Evolutionary conservation across 345 rosid species (phyloP).

Genomic region (Chamaenerion angustifolium): DNA sequence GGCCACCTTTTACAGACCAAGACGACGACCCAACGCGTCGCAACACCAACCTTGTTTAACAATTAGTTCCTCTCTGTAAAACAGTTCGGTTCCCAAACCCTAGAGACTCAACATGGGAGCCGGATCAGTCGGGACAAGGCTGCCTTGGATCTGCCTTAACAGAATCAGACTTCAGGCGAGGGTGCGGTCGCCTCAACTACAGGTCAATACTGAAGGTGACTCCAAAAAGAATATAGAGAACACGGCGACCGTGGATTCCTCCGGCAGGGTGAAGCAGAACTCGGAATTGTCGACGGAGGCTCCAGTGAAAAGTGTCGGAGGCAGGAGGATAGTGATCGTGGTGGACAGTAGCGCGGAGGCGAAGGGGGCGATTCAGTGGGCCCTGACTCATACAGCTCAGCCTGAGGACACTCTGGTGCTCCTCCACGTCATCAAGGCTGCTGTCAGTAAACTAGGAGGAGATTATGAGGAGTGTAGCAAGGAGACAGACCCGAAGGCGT

Average conservation of each 20-base stretch:
- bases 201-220: too few species aligned
- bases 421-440: conserved; percentile 46
- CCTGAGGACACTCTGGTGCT: conserved; percentile 57
- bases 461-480: conserved; percentile 19
- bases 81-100: too few species aligned
- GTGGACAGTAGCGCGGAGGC: conserved; percentile 69
- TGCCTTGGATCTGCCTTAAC: conserved; percentile 63
- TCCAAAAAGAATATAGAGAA: too few species aligned
- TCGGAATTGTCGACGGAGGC: too few species aligned
- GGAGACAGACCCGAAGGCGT: conserved; percentile 34
- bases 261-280: too few species aligned
- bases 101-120: too few species aligned
- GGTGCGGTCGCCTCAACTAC: conserved; percentile 62
- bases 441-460: neutral
- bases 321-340: conserved; percentile 72
- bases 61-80: too few species aligned
- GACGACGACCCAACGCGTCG: too few species aligned
- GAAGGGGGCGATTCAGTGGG: conserved; percentile 80
- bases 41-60: too few species aligned
- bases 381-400: conserved; percentile 75
- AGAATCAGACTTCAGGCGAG: conserved; percentile 62
- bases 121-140: conserved; percentile 20
- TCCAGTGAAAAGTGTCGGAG: conserved; percentile 6
- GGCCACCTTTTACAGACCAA: too few species aligned
- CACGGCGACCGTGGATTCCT: too few species aligned